Conservation (phyloP, 768 basidiomycete genomes). For the Piloderma croceum region DNA sequence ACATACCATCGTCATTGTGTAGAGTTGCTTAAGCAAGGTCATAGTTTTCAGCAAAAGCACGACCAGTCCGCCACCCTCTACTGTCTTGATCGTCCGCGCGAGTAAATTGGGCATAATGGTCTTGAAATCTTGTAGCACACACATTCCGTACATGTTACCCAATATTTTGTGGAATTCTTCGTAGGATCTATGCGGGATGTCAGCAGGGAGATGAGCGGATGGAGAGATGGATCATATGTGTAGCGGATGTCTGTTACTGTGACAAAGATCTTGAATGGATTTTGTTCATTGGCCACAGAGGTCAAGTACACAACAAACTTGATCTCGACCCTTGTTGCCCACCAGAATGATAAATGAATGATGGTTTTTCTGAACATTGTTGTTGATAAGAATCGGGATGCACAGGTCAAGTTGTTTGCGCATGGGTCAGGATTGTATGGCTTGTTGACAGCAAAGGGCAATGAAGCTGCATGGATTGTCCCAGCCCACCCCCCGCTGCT, state of each 20-base stretch:
- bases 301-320: slow-evolving; percentile 37
- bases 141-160: slow-evolving; percentile 97
- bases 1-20: slow-evolving; percentile 78
- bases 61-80: slow-evolving; percentile 90
- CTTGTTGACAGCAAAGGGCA: no score
- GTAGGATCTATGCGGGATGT: no score
- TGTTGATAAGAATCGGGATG: slow-evolving; percentile 88
- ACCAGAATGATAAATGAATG: slow-evolving; percentile 94
- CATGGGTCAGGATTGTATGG: no score
- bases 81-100: slow-evolving; percentile 95
- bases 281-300: slow-evolving; percentile 89
- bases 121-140: slow-evolving; percentile 95
- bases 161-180: slow-evolving; percentile 96
- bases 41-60: slow-evolving; percentile 91
- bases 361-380: slow-evolving; percentile 90
- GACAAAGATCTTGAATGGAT: slow-evolving; percentile 97
- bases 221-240: slow-evolving; percentile 32
- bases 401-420: slow-evolving; percentile 88
- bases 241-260: slow-evolving; percentile 99
- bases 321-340: slow-evolving; percentile 89
- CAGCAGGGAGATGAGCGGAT: neutral
- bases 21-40: slow-evolving; percentile 86
- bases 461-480: no score
- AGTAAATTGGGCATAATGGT: slow-evolving; percentile 96
- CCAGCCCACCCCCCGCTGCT: no score